Evolutionary conservation across 2,329 filamentous ascomycete species (phyloP).

Genomic region (Colletotrichum sp.): DNA sequence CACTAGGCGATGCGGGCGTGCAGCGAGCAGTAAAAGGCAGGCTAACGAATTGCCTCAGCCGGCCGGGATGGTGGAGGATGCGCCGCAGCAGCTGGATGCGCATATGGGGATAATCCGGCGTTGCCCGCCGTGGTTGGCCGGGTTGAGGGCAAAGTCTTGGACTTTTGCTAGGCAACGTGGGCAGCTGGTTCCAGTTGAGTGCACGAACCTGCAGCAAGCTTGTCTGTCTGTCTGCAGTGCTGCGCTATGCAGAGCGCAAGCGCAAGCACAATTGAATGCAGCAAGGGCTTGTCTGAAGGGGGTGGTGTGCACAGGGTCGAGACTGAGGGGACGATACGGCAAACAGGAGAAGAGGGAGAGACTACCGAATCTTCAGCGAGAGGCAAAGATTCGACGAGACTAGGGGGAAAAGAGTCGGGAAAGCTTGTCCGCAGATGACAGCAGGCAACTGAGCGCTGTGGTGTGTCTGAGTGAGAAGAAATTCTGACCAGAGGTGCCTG

Average conservation of each 20-base stretch:
- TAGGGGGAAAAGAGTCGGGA: neutral
- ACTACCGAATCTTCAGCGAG: slow-evolving; percentile 19
- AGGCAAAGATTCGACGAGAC: neutral
- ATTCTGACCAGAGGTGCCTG: neutral
- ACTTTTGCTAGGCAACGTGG: neutral
- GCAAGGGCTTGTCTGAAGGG: neutral
- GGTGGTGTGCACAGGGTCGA: neutral
- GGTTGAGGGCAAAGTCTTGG: neutral
- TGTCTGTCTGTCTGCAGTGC: neutral
- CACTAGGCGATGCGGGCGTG: slow-evolving; percentile 1
- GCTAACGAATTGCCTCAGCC: slow-evolving; percentile 11
- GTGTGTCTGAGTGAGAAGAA: neutral
- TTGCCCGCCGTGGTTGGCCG: neutral
- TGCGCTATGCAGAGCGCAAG: neutral
- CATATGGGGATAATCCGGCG: slow-evolving; percentile 11
- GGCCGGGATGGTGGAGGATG: slow-evolving; percentile 9
- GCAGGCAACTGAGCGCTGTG: neutral
- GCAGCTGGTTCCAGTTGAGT: neutral
- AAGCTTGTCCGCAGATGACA: slow-evolving; percentile 7
- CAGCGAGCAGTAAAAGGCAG: neutral
- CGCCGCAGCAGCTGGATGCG: slow-evolving; percentile 4
- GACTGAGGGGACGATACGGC: neutral
- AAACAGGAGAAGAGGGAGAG: neutral
- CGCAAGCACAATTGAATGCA: neutral
- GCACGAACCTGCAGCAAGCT: neutral